phyloP scores from a whole-genome alignment of 2,329 filamentous ascomycete species.

The Colletotrichum sp. region DNA sequence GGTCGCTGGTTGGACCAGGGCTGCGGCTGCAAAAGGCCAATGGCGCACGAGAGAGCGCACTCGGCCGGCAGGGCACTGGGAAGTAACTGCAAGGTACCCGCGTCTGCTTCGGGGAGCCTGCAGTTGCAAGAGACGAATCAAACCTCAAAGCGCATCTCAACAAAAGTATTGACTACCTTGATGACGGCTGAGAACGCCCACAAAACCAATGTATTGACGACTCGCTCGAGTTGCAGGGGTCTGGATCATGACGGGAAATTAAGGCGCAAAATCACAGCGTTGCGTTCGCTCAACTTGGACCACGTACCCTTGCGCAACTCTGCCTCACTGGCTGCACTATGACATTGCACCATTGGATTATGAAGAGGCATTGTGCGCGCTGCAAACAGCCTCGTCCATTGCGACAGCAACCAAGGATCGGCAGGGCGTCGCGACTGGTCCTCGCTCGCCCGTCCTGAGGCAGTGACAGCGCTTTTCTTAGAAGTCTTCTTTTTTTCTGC shows the following conservation, averaged over 20 bases:
- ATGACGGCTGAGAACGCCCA: background rate
- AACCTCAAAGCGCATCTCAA: background rate
- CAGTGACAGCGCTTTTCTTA: slow-evolving; percentile 19
- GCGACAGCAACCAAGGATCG: slow-evolving; percentile 16
- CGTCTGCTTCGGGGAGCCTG: background rate
- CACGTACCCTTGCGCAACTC: slow-evolving; percentile 1
- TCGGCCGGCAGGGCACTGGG: slow-evolving; percentile 1
- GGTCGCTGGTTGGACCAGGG: background rate
- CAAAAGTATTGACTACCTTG: background rate
- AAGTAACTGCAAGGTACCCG: slow-evolving; percentile 15
- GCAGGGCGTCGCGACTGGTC: background rate
- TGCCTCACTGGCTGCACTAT: background rate
- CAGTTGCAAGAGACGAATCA: background rate
- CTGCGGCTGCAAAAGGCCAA: background rate
- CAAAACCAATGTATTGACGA: background rate
- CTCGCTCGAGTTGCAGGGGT: background rate
- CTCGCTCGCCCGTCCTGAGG: slow-evolving; percentile 6
- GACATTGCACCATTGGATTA: background rate
- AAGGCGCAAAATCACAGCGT: slow-evolving; percentile 21
- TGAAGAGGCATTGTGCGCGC: background rate
- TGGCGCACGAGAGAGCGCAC: background rate
- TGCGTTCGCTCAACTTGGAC: background rate
- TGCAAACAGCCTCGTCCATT: background rate
- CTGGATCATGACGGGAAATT: slow-evolving; percentile 17
- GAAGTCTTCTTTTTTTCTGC: background rate